Percentiles rank a stretch among this genome's conserved stretches.
These are phyloP conservation scores for Colletotrichum tropicale DNA, from an alignment of 2,329 filamentous ascomycete genomes.

Conservation along the genomic window DNA sequence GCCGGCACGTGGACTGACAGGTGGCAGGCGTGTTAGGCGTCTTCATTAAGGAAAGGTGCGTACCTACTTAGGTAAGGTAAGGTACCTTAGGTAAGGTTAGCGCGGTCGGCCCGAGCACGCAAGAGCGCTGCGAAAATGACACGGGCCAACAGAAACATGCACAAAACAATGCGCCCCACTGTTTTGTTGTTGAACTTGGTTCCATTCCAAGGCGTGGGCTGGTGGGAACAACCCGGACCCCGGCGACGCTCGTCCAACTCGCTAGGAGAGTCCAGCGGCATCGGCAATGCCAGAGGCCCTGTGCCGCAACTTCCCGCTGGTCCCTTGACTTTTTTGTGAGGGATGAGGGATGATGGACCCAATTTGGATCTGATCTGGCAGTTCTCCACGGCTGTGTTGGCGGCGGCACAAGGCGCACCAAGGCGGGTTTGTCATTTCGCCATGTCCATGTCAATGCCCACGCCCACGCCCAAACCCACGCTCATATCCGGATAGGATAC, in stretches of 20 bases:
- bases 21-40: background rate
- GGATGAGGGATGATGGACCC: background rate
- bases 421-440: background rate
- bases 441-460: background rate
- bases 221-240: background rate
- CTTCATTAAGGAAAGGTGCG: background rate
- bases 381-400: background rate
- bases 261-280: background rate
- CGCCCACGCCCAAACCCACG: background rate
- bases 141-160: constrained; percentile 2
- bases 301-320: constrained; percentile 5
- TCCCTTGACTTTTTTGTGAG: background rate
- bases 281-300: background rate
- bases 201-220: background rate
- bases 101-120: background rate
- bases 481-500: background rate
- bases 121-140: background rate
- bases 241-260: background rate
- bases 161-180: background rate
- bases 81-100: background rate
- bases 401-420: background rate
- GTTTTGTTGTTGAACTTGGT: background rate
- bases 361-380: background rate
- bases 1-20: background rate
- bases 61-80: background rate